Conservation (phyloP, 2,329 filamentous ascomycete species). For the Alternaria gansuensis region DNA sequence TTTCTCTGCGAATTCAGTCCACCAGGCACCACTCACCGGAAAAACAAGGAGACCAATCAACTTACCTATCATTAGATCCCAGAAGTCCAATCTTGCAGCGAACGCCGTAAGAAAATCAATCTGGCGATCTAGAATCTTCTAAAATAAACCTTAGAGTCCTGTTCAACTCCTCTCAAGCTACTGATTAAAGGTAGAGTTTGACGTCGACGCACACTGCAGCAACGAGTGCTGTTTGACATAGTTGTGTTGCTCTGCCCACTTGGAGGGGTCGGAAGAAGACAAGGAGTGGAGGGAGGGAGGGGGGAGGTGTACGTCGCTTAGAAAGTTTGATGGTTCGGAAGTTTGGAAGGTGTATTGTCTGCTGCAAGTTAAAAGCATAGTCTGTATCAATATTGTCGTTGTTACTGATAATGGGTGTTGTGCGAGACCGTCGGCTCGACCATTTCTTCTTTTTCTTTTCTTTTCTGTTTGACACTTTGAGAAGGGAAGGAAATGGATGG, state of each 20-base stretch:
- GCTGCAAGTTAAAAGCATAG: neutral
- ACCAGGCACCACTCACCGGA: neutral
- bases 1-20: neutral
- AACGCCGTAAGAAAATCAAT: neutral
- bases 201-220: neutral
- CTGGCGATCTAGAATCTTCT: neutral
- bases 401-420: neutral
- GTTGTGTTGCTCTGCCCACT: neutral
- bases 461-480: neutral
- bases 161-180: neutral
- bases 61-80: neutral
- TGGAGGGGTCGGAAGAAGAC: neutral
- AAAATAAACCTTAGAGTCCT: neutral
- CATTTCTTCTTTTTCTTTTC: no score
- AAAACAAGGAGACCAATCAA: neutral
- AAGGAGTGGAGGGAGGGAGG: neutral
- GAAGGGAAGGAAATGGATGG: neutral
- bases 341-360: neutral
- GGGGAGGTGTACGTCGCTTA: neutral
- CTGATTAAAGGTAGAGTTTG: neutral
- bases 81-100: neutral
- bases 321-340: neutral
- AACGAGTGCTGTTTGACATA: neutral
- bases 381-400: neutral
- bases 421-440: slow-evolving; percentile 1